These are phyloP conservation scores for Colletotrichum scovillei DNA, from an alignment of 2,329 filamentous ascomycete genomes.

Conservation along the genomic window DNA sequence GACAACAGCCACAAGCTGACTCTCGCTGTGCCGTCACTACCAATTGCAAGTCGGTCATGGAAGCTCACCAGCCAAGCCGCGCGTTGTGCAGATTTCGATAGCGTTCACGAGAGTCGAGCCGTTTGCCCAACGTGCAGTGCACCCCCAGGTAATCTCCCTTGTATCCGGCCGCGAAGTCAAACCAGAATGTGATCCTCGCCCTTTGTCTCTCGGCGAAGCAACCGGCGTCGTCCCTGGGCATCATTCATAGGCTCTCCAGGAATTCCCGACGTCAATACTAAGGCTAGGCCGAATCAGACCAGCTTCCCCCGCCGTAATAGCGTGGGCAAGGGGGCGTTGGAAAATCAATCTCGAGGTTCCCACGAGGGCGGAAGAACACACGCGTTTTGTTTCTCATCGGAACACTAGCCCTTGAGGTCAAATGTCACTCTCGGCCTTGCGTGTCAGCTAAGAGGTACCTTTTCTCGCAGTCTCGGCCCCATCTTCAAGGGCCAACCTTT, in stretches of 20 bases:
- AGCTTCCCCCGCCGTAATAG: constrained; percentile 24
- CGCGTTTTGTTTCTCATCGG: constrained; percentile 9
- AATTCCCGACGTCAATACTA: background rate
- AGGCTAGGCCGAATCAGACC: constrained; percentile 24
- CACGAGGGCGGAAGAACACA: background rate
- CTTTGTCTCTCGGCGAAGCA: background rate
- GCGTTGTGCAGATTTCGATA: constrained; percentile 21
- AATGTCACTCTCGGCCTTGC: background rate
- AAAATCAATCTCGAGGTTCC: constrained; percentile 3
- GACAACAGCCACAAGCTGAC: background rate
- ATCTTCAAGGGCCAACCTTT: background rate
- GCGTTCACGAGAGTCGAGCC: background rate
- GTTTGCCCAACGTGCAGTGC: constrained; percentile 2
- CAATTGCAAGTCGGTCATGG: background rate
- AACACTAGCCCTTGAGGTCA: background rate
- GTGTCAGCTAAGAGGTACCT: constrained; percentile 15
- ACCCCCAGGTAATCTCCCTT: constrained; percentile 10
- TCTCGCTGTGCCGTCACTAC: background rate
- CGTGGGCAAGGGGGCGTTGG: constrained; percentile 1
- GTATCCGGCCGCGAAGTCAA: constrained; percentile 3
- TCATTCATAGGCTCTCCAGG: background rate
- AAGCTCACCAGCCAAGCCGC: background rate
- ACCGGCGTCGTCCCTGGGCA: constrained; percentile 2
- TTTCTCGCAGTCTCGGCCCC: background rate
- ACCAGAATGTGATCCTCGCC: background rate